phyloP scores from a whole-genome alignment of 2,329 filamentous ascomycete species.

The Capronia americana region DNA sequence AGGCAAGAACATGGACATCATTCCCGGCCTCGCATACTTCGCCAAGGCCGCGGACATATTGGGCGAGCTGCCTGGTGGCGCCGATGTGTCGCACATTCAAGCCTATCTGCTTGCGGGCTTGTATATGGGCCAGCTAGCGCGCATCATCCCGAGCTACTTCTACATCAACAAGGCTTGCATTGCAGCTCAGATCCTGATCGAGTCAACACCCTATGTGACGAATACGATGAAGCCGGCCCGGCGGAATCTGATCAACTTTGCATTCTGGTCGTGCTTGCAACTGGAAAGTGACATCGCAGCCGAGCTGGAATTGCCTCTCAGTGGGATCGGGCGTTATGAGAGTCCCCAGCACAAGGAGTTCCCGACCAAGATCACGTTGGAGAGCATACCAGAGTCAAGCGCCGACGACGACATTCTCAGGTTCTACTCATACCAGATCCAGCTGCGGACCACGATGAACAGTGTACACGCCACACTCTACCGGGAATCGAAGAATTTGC shows the following conservation, averaged over 20 bases:
- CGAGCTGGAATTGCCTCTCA: conserved; percentile 73
- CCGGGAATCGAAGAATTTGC: conserved; percentile 56
- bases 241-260: conserved; percentile 68
- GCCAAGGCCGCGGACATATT: conserved; percentile 85
- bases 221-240: conserved; percentile 29
- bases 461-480: conserved; percentile 43
- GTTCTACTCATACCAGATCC: conserved; percentile 68
- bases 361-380: conserved; percentile 30
- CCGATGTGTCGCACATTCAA: conserved; percentile 82
- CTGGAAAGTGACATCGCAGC: conserved; percentile 94
- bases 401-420: conserved; percentile 31
- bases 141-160: conserved; percentile 83
- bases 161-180: conserved; percentile 69
- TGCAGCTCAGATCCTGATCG: conserved; percentile 73
- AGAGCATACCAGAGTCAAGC: conserved; percentile 26
- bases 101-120: conserved; percentile 83
- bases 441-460: conserved; percentile 55
- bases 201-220: conserved; percentile 56
- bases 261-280: conserved; percentile 93
- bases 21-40: conserved; percentile 90
- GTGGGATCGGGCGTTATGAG: conserved; percentile 65
- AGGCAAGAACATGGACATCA: conserved; percentile 76
- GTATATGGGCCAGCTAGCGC: conserved; percentile 85
- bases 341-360: conserved; percentile 45
- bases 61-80: conserved; percentile 78